A percentile compares a stretch with the other conserved stretches of the same genome.
phyloP scores from a whole-genome alignment of 2,329 filamentous ascomycete species.

The Exserohilum rostratum region DNA sequence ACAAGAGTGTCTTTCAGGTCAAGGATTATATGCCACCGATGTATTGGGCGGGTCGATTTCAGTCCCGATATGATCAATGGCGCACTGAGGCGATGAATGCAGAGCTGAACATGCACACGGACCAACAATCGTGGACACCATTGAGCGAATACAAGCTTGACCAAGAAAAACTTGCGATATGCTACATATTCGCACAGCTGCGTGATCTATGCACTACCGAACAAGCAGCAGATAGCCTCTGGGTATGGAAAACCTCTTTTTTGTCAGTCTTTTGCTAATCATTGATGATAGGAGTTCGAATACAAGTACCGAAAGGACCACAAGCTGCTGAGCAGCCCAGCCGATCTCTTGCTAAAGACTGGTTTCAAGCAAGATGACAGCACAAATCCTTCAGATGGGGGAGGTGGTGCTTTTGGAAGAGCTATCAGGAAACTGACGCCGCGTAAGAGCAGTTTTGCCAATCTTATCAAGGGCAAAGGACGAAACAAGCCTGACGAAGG shows the following conservation, averaged over 20 bases:
- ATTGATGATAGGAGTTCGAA: slow-evolving; percentile 39
- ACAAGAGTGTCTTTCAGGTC: slow-evolving; percentile 33
- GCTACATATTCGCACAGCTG: slow-evolving; percentile 41
- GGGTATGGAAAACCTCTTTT: slow-evolving; percentile 24
- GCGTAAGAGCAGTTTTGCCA: slow-evolving; percentile 43
- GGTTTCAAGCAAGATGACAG: slow-evolving; percentile 31
- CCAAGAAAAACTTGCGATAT: slow-evolving; percentile 36
- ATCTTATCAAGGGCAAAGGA: slow-evolving; percentile 42
- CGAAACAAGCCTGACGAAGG: slow-evolving; percentile 33
- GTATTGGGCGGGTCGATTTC: slow-evolving; percentile 47
- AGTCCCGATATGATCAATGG: slow-evolving; percentile 43
- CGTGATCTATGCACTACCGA: slow-evolving; percentile 36
- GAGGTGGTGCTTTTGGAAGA: slow-evolving; percentile 35
- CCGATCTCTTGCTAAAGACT: slow-evolving; percentile 21
- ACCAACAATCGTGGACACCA: slow-evolving; percentile 14
- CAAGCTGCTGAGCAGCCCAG: slow-evolving; percentile 28
- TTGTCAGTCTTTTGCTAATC: background rate
- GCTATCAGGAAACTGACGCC: slow-evolving; percentile 44
- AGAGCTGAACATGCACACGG: slow-evolving; percentile 19
- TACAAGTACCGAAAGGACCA: slow-evolving; percentile 40
- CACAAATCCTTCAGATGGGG: slow-evolving; percentile 15
- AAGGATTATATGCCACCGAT: slow-evolving; percentile 41
- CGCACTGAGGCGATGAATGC: slow-evolving; percentile 39
- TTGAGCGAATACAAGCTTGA: slow-evolving; percentile 30
- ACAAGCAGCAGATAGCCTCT: slow-evolving; percentile 42